Conservation (phyloP, 2,329 filamentous ascomycete genomes). For the Trichoderma asperellum region DNA sequence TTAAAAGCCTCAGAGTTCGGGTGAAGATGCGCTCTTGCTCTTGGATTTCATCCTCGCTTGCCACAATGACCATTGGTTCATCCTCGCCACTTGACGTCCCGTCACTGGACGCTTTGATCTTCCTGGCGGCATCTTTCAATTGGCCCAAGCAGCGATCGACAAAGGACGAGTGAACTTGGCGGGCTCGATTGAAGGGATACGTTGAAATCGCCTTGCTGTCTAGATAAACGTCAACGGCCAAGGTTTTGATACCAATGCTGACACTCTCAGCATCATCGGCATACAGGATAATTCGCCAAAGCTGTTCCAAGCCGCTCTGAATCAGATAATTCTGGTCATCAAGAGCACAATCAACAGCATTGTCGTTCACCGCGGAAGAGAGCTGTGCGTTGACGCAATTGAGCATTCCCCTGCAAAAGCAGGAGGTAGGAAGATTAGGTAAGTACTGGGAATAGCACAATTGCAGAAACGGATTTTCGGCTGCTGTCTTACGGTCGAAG, state of each 20-base stretch:
- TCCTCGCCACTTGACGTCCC: slow-evolving; percentile 50
- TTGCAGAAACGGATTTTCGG: slow-evolving; percentile 60
- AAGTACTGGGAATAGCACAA: slow-evolving; percentile 61
- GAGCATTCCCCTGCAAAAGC: slow-evolving; percentile 64
- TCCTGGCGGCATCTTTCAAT: slow-evolving; percentile 63
- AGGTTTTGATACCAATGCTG: slow-evolving; percentile 66
- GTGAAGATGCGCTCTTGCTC: slow-evolving; percentile 64
- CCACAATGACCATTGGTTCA: slow-evolving; percentile 57
- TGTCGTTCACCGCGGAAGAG: slow-evolving; percentile 51
- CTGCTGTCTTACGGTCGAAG: slow-evolving; percentile 47
- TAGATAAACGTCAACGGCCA: slow-evolving; percentile 74
- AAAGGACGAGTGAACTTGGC: slow-evolving; percentile 68
- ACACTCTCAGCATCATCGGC: slow-evolving; percentile 69
- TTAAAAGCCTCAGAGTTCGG: slow-evolving; percentile 69
- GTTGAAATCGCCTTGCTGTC: slow-evolving; percentile 55
- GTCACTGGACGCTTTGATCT: slow-evolving; percentile 54
- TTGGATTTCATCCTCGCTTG: slow-evolving; percentile 51
- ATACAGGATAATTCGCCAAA: slow-evolving; percentile 83
- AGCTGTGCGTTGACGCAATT: slow-evolving; percentile 63
- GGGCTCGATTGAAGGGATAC: slow-evolving; percentile 55
- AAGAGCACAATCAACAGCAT: slow-evolving; percentile 48
- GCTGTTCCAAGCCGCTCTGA: slow-evolving; percentile 64
- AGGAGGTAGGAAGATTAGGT: slow-evolving; percentile 58
- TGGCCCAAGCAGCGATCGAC: slow-evolving; percentile 75
- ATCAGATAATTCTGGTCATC: slow-evolving; percentile 57